These are phyloP conservation scores for Amphicarpaea edgeworthii DNA, from an alignment of 306 rosid species.

Conservation along the genomic window DNA sequence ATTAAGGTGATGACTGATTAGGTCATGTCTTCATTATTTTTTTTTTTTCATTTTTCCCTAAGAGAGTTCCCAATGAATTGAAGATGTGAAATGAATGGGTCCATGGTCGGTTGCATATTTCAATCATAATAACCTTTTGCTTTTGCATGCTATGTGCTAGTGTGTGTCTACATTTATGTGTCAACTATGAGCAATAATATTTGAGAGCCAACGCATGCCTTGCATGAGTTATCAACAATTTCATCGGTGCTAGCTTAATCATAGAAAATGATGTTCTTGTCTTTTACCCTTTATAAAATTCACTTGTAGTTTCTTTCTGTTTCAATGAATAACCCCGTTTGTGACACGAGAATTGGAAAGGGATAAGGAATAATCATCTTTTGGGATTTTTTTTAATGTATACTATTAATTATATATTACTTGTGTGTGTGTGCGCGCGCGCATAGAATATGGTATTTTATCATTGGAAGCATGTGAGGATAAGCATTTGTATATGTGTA, in stretches of 20 bases:
- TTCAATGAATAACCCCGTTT: constrained; percentile 33
- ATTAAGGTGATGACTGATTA: constrained; percentile 54
- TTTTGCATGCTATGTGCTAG: constrained; percentile 48
- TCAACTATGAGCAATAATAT: constrained; percentile 27
- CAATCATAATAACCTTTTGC: constrained; percentile 46
- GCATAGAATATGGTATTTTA: constrained; percentile 30
- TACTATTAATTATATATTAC: neutral
- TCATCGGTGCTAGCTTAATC: constrained; percentile 48
- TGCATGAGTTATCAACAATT: constrained; percentile 56
- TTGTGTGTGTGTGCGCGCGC: no score
- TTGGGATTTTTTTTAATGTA: neutral
- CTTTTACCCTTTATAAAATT: constrained; percentile 34
- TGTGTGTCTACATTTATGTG: constrained; percentile 36
- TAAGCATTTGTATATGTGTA: constrained; percentile 4
- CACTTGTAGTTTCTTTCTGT: constrained; percentile 31
- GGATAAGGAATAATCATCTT: constrained; percentile 25
- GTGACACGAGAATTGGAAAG: constrained; percentile 30
- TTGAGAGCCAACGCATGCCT: constrained; percentile 57
- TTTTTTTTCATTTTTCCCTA: constrained; percentile 17
- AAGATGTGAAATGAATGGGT: constrained; percentile 65
- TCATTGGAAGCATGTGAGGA: constrained; percentile 33
- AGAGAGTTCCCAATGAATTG: constrained; percentile 51
- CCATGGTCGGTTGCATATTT: constrained; percentile 69
- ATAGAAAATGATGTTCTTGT: constrained; percentile 50
- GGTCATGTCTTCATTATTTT: constrained; percentile 48